Evolutionary conservation across 352 stramenopile species (phyloP).

Genomic region (Thraustochytrium sp.): DNA sequence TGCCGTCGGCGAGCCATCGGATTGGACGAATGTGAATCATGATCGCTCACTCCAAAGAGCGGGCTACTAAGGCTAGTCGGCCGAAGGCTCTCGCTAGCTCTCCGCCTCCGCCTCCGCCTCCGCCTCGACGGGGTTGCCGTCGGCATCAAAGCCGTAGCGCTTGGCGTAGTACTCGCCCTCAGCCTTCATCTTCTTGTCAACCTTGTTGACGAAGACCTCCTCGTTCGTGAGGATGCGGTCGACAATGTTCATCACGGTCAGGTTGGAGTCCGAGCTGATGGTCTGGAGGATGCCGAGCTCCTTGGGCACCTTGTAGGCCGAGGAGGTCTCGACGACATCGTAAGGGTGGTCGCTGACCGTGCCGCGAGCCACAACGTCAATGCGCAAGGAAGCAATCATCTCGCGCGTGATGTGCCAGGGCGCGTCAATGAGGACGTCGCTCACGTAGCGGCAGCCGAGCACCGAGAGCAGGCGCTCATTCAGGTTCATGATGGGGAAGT

Average conservation of each 20-base stretch:
- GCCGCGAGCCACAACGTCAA: conserved; percentile 73
- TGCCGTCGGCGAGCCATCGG: too few relatives aligned
- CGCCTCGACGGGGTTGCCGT: background rate
- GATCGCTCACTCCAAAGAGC: too few relatives aligned
- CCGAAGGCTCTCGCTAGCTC: too few relatives aligned
- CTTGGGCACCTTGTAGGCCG: conserved; percentile 69
- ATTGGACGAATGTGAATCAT: too few relatives aligned
- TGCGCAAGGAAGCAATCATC: conserved; percentile 86
- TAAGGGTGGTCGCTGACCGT: conserved; percentile 60
- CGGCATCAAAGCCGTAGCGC: conserved; percentile 15
- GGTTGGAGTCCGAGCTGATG: conserved; percentile 63
- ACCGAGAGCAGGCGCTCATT: conserved; percentile 94
- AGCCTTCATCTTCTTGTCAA: conserved; percentile 37
- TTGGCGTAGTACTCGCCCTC: conserved; percentile 43
- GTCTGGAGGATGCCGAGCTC: conserved; percentile 72
- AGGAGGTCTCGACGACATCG: conserved; percentile 60
- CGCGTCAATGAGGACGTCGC: conserved; percentile 97
- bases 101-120: too few relatives aligned
- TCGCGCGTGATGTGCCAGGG: conserved; percentile 87
- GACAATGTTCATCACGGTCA: conserved; percentile 78
- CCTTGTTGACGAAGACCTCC: conserved; percentile 66
- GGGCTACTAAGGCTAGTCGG: too few relatives aligned
- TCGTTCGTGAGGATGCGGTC: conserved; percentile 77
- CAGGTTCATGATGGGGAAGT: conserved; percentile 96
- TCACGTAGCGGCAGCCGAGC: conserved; percentile 89